Evolutionary conservation across 1,284 basidiomycete species (phyloP), one percentile per base, ranked within the genome.

Genomic region (Tausonia pullulans): DNA sequence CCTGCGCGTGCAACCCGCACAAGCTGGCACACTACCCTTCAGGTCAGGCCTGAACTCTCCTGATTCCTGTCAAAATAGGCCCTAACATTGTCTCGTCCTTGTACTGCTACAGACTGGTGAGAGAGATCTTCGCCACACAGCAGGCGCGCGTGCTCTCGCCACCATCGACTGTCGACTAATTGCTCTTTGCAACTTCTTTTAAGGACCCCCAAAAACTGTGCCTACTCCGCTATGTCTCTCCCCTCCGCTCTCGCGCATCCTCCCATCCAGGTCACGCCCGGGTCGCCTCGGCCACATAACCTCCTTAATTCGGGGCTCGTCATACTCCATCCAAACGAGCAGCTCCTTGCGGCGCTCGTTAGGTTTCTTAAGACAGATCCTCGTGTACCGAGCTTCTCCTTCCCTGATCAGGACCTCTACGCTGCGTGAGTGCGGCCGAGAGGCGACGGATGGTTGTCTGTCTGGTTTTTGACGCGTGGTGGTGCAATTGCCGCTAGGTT

Each of bases 361-460:
- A 44, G 68, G 5, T 64, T 64, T 58, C 70, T 77, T 58, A 58
- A 70, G 57, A 71, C 69, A 16, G 72, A 73, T 54, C 71, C 74
- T 0, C 64, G 69, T 14, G 72, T 78, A n/a, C 56, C 69, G 11
- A 66, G 66, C 2, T 78, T 76, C 69, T 69, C 70, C 9, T 78
- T 78, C 66, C 76, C 77, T 3, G 77, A 78, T 62, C 77, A 78
- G 67, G 77, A 78, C 68, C 72, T 78, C 43, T 71, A 78, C 51
- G 76, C 65, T 3, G 56, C 65, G 65, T 66, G 58, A 43, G 65
- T 62, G 9, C 13, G 0, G 27, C n/a, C 48, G 2, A 10, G 48
- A n/a, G 48, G 48, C 10, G 48, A n/a, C 52, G 52, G 7, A 53
- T 10, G 52, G 16, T 16, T 53, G 52, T 8, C 7, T 13, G 39